Base-by-base conservation (phyloP, 192 early-diverging fungal species). In the Coemansia sp. region DNA sequence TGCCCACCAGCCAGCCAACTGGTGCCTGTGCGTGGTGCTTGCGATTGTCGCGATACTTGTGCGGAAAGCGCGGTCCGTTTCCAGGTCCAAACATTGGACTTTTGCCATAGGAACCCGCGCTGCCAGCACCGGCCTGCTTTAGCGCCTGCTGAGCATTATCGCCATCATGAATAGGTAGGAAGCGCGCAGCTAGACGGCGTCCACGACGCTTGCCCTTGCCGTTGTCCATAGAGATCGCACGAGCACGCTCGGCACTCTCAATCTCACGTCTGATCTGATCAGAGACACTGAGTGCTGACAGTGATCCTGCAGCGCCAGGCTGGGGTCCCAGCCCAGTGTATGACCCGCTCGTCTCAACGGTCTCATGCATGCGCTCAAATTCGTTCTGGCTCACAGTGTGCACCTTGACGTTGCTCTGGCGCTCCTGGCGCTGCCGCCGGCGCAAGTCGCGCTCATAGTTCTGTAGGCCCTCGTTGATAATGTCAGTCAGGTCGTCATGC, bases 381-480 rank as follows among this genome's bases (percentile, higher is more conserved):
- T 88, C 83, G 9, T 83, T 83, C 62, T 80, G 73, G 10, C 77
- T 72, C 22, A 89, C 82, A 21, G 87, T 86, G 53, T 79, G 78
- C 24, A 91, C 83, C 78, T 91, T 91, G 65, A 65, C 55, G 45
- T 66, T 80, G 55, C 54, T 63, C 58, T 79, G 78, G 25, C 73
- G 66, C 62, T 77, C 70, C 58, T 79, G 68, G 8, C 69, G 75
- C 67, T 76, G 75, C 66, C 75, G 75, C 60, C 80, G 66, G 32
- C 85, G 86, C 60, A 92, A 76, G 32, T 90, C 88, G 45, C 85
- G 75, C 67, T 98, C 94, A 60, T 96, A 98, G 62, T 92, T 84
- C 68, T 90, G 91, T n/a, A 98, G 83, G 2, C 94, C 95, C 72
- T 98, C 95, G 76, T 90, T 98, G 74, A 98, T 98, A 72, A 94